Evolutionary conservation across 805 yeast species (phyloP).

Genomic region (Myxozyma neotropica): DNA sequence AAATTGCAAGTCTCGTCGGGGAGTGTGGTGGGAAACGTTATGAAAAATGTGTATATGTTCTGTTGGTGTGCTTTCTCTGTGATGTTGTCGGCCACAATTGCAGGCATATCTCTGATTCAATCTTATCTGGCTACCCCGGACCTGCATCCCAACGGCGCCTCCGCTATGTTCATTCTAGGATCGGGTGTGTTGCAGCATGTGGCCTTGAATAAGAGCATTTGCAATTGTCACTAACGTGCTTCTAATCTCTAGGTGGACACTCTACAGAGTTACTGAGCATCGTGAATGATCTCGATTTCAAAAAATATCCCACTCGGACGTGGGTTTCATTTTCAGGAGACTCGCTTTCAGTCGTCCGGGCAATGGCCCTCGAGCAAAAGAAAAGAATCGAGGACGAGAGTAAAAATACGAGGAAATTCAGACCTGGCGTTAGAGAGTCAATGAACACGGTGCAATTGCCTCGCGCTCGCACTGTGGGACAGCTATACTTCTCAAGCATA

Average conservation of each 20-base stretch:
- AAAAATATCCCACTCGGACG: constrained; percentile 34
- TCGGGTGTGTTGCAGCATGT: constrained; percentile 55
- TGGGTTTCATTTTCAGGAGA: constrained; percentile 57
- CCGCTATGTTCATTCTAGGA: constrained; percentile 68
- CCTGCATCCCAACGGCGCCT: constrained; percentile 13
- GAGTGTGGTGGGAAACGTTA: too few species aligned
- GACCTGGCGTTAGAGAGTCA: constrained; percentile 40
- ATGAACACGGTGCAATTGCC: constrained; percentile 45
- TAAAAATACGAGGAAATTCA: constrained; percentile 37
- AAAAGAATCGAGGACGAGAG: not conserved
- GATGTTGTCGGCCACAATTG: not conserved
- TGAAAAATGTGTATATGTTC: not conserved
- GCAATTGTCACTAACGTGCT: constrained; percentile 83
- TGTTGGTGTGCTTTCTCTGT: not conserved
- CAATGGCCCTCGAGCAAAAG: constrained; percentile 36
- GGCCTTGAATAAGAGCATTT: not conserved
- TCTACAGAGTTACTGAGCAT: constrained; percentile 60
- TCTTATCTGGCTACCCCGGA: constrained; percentile 7
- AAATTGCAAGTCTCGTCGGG: too few species aligned
- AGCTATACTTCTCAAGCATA: constrained; percentile 52
- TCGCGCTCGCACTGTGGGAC: constrained; percentile 66
- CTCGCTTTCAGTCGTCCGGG: constrained; percentile 48
- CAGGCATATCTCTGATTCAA: constrained; percentile 2
- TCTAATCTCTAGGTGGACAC: constrained; percentile 19
- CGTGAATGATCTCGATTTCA: constrained; percentile 46